phyloP scores from a whole-genome alignment of 1,284 basidiomycete species.

The Psilocybe mexicana region DNA sequence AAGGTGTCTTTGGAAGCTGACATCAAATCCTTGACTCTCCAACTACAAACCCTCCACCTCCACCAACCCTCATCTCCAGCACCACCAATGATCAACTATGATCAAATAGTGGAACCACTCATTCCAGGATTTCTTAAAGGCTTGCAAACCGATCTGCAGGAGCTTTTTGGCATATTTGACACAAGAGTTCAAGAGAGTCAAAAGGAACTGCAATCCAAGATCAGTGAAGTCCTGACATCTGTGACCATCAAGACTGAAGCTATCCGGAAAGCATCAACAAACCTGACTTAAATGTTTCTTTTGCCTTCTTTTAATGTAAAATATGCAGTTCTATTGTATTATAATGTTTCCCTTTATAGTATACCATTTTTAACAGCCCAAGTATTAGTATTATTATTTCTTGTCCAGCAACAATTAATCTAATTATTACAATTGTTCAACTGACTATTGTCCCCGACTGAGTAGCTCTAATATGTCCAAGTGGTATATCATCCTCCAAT shows the following conservation, averaged over 20 bases:
- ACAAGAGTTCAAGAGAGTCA: background rate
- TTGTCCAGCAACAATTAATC: background rate
- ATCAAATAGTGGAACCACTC: background rate
- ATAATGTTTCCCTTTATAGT: background rate
- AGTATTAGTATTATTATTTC: too few species aligned
- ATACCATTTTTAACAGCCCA: too few species aligned
- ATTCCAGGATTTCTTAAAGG: background rate
- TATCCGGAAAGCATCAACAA: background rate
- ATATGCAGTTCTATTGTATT: background rate
- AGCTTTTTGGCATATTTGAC: background rate
- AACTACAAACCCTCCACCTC: conserved; percentile 26
- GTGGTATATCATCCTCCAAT: conserved; percentile 32
- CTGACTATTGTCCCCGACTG: background rate
- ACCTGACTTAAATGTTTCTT: background rate
- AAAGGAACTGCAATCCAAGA: background rate
- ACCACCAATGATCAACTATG: conserved; percentile 6
- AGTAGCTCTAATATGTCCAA: conserved; percentile 16
- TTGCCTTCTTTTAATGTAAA: background rate
- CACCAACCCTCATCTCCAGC: conserved; percentile 6
- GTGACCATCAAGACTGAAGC: background rate
- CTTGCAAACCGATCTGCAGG: background rate
- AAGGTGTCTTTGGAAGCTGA: conserved; percentile 23
- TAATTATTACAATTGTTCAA: background rate
- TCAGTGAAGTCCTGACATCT: background rate
- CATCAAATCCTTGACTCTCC: conserved; percentile 25